Evolutionary conservation across 2,329 filamentous ascomycete genomes (phyloP).

Genomic region (Aciculosporium take): DNA sequence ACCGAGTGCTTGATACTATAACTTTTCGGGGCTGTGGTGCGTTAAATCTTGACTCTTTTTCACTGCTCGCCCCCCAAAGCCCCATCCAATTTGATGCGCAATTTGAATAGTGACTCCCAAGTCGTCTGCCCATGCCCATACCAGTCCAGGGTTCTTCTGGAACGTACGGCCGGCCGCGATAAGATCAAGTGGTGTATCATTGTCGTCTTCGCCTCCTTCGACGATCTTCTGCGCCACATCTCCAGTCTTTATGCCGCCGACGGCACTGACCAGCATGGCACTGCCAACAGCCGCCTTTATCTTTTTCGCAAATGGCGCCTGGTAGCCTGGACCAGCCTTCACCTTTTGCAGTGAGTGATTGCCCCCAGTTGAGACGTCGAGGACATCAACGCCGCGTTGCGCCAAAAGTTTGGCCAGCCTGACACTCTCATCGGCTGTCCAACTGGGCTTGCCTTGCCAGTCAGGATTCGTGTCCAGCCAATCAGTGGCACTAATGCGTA

Average conservation of each 20-base stretch:
- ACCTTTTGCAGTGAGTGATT: conserved; percentile 45
- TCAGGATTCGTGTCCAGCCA: conserved; percentile 42
- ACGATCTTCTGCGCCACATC: conserved; percentile 32
- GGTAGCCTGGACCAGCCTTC: conserved; percentile 49
- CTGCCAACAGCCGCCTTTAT: conserved; percentile 60
- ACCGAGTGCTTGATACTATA: neutral
- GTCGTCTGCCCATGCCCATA: conserved; percentile 42
- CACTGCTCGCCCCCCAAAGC: conserved; percentile 24
- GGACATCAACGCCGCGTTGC: conserved; percentile 59
- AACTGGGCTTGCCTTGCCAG: neutral
- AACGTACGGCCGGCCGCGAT: conserved; percentile 38
- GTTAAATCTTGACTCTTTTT: neutral
- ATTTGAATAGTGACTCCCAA: conserved; percentile 30
- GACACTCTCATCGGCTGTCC: conserved; percentile 27
- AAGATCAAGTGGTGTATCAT: conserved; percentile 32
- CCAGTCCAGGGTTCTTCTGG: conserved; percentile 43
- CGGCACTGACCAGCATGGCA: conserved; percentile 30
- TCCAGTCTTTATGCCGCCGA: conserved; percentile 34
- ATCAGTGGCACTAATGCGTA: conserved; percentile 60
- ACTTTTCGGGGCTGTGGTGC: neutral
- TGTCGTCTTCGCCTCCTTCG: conserved; percentile 14
- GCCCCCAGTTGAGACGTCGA: conserved; percentile 70
- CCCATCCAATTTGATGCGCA: conserved; percentile 42
- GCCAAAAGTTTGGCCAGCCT: conserved; percentile 56
- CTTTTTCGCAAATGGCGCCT: conserved; percentile 53